Percentiles rank a stretch among this genome's conserved stretches.
Evolutionary conservation across 2,329 filamentous ascomycete species (phyloP).

Genomic region (Exserohilum turcica): DNA sequence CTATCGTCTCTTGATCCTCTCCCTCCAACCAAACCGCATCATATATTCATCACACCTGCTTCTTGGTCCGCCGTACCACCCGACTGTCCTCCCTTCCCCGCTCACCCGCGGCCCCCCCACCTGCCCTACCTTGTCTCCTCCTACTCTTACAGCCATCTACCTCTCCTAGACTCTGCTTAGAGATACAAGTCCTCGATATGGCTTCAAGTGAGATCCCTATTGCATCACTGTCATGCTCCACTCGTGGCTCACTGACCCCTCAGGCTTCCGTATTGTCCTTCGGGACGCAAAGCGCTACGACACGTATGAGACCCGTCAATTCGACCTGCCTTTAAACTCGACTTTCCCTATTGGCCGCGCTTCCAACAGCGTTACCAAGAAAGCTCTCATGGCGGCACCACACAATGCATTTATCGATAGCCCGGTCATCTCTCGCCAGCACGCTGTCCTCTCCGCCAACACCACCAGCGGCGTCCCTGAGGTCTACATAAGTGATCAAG

Average conservation of each 20-base stretch:
- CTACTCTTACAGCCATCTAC: neutral
- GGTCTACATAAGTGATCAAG: slow-evolving; percentile 59
- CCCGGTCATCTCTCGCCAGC: slow-evolving; percentile 72
- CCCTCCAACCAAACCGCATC: neutral
- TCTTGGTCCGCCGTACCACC: slow-evolving; percentile 9
- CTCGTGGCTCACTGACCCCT: slow-evolving; percentile 12
- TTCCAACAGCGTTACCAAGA: slow-evolving; percentile 48
- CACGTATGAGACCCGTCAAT: slow-evolving; percentile 35
- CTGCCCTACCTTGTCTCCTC: neutral
- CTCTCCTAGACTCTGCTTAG: neutral
- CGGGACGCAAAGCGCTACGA: slow-evolving; percentile 50
- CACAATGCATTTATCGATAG: slow-evolving; percentile 72
- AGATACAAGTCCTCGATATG: slow-evolving; percentile 11
- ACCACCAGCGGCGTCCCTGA: slow-evolving; percentile 19
- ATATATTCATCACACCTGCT: slow-evolving; percentile 1
- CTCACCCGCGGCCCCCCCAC: slow-evolving; percentile 16
- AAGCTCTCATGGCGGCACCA: slow-evolving; percentile 48
- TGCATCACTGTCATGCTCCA: neutral
- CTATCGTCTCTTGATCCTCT: neutral
- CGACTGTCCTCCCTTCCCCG: slow-evolving; percentile 8
- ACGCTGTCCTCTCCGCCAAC: slow-evolving; percentile 58
- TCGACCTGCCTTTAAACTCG: slow-evolving; percentile 33
- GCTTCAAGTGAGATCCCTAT: slow-evolving; percentile 17
- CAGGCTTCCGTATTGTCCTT: slow-evolving; percentile 41
- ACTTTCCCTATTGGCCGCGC: slow-evolving; percentile 50